Evolutionary conservation across 768 basidiomycete species (phyloP), one percentile per base, ranked within the genome.

Genomic region (Auriscalpium orientale): DNA sequence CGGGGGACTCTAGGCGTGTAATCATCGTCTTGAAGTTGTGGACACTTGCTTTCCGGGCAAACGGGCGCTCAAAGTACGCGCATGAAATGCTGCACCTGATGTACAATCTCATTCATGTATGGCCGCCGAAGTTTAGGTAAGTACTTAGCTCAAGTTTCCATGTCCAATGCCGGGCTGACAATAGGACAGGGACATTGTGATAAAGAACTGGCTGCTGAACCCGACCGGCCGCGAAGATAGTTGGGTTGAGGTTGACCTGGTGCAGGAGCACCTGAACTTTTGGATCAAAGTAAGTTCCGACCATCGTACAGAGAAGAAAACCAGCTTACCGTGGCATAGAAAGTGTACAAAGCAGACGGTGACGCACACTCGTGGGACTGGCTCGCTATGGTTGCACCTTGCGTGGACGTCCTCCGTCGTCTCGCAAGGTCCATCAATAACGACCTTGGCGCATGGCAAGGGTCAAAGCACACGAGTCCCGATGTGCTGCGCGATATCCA

Each of bases 131-230:
- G 4, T 37, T 64, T 0, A 45, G 53, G 62, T 61, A 35, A 1
- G 56, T 57, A 1, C 8, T 13, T 40, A 9, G 15, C 34, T 6
- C 28, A 16, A 53, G 2, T 15, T 0, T n/a, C 0, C 22, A 15
- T 20, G 16, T 16, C 20, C 4, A 5, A 11, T n/a, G 18, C 8
- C 47, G 22, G 18, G 44, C 28, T 33, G 9, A 20, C 7, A 21
- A 34, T 28, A 2, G 22, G 3, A 2, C 55, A 70, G 71, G 9
- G 22, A 62, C 7, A 57, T 67, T 18, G 57, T 72, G 0, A 34
- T 72, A 1, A 63, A 68, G 0, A 73, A 73, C 44, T 73, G 72
- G 71, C 65, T 73, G 0, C 51, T 68, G 2, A 69, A 69, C 58
- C 62, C 69, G 0, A 61, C 65, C 0, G 68, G 68, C 6, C 58